Conservation (phyloP, 176 grass and related monocot genomes). For the Poa annua region DNA sequence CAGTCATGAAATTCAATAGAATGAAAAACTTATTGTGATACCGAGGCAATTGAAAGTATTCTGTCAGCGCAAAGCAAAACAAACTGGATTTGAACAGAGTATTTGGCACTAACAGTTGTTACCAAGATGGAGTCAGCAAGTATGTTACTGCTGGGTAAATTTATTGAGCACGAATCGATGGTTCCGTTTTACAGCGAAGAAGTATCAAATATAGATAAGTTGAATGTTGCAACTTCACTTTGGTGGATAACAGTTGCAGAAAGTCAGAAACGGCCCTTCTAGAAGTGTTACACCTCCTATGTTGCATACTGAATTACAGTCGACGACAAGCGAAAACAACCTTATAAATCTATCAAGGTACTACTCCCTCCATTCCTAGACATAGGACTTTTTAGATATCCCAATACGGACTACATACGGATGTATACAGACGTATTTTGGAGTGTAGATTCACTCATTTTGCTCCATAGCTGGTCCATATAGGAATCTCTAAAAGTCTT, state of each 20-base stretch:
- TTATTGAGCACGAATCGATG: background rate
- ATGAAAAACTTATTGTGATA: background rate
- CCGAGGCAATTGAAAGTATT: background rate
- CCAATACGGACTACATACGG: too few species aligned
- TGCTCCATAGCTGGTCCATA: too few species aligned
- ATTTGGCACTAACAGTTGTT: background rate
- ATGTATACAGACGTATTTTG: too few species aligned
- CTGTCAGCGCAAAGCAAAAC: background rate
- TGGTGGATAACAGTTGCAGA: background rate
- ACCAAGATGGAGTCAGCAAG: background rate
- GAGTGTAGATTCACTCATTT: too few species aligned
- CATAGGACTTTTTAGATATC: too few species aligned
- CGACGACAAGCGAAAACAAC: background rate
- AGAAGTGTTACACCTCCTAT: too few species aligned
- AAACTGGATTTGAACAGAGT: background rate
- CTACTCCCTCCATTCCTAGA: too few species aligned
- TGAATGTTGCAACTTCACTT: background rate
- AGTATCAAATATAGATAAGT: background rate
- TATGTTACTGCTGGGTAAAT: background rate
- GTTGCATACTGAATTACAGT: background rate
- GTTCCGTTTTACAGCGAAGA: background rate
- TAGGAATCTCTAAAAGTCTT: too few species aligned
- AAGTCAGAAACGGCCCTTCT: too few species aligned
- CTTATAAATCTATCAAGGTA: background rate
- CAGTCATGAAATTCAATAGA: background rate